phyloP scores from a whole-genome alignment of 305 asterid species.

The Rubia balearica region DNA sequence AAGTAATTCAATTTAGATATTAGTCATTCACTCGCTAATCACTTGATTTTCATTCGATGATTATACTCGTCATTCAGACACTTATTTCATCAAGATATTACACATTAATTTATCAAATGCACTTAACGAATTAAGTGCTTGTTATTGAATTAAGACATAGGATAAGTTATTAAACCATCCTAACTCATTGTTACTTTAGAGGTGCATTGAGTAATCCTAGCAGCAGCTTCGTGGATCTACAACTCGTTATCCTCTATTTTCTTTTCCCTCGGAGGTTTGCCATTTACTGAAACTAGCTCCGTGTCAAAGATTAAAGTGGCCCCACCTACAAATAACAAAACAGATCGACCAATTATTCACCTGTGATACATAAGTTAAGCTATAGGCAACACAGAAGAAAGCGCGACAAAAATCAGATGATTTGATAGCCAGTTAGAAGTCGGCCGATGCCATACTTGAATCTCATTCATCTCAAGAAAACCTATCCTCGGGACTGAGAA shows the following conservation, averaged over 20 bases:
- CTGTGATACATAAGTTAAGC: background rate
- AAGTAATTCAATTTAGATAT: background rate
- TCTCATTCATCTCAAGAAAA: background rate
- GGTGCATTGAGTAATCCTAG: background rate
- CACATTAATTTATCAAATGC: background rate
- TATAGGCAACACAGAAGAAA: background rate
- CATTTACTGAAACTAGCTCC: conserved; percentile 84
- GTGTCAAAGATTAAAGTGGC: conserved; percentile 91
- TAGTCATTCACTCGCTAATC: too few relatives aligned
- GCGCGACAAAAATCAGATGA: background rate
- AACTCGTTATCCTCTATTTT: conserved; percentile 46
- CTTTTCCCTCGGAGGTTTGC: conserved; percentile 45
- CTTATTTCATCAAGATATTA: background rate
- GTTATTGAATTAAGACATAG: background rate
- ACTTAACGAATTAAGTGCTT: background rate
- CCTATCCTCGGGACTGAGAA: background rate
- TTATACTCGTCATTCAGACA: background rate
- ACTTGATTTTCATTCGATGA: background rate
- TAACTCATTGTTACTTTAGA: background rate
- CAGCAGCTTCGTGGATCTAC: conserved; percentile 18
- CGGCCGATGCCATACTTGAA: background rate
- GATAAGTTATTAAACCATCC: background rate
- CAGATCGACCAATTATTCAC: background rate
- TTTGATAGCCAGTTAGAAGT: background rate
- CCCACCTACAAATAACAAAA: conserved; percentile 55